phyloP scores from a whole-genome alignment of 768 basidiomycete species.

The Phanerochaete sordida region DNA sequence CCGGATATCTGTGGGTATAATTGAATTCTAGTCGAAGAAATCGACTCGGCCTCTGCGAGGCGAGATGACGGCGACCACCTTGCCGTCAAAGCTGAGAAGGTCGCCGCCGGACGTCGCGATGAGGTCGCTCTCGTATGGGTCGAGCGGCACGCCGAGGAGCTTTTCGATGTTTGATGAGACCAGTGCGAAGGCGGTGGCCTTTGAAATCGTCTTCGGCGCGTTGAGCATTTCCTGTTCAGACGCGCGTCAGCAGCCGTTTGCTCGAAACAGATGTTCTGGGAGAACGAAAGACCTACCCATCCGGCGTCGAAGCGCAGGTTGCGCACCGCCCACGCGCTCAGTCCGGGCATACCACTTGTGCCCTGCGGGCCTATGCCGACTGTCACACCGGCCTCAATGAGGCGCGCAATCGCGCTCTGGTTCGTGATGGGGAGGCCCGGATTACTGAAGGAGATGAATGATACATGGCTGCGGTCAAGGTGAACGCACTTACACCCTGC shows the following conservation, averaged over 20 bases:
- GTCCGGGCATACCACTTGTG: background rate
- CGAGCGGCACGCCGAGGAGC: conserved; percentile 37
- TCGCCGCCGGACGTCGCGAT: conserved; percentile 33
- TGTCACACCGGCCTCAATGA: conserved; percentile 58
- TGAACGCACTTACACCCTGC: conserved; percentile 47
- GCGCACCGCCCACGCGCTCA: conserved; percentile 23
- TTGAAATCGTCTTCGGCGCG: conserved; percentile 23
- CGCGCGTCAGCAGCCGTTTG: background rate
- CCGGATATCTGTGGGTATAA: background rate
- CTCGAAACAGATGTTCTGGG: background rate
- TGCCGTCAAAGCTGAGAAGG: conserved; percentile 31
- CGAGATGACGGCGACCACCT: conserved; percentile 34
- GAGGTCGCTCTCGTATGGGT: conserved; percentile 24
- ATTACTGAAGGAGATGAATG: conserved; percentile 34
- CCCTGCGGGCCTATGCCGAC: conserved; percentile 50
- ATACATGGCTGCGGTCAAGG: background rate
- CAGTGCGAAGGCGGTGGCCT: conserved; percentile 46
- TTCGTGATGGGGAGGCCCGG: conserved; percentile 66
- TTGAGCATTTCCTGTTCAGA: conserved; percentile 12
- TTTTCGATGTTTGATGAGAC: conserved; percentile 54
- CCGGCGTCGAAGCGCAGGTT: conserved; percentile 33
- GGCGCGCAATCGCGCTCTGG: conserved; percentile 46
- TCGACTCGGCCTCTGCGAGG: conserved; percentile 26
- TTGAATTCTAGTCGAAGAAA: conserved; percentile 12
- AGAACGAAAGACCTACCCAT: conserved; percentile 39